Percentiles rank a stretch among this genome's conserved stretches.
These are phyloP conservation scores for Cucurbita ficifolia DNA, from an alignment of 306 rosid species.

Conservation along the genomic window DNA sequence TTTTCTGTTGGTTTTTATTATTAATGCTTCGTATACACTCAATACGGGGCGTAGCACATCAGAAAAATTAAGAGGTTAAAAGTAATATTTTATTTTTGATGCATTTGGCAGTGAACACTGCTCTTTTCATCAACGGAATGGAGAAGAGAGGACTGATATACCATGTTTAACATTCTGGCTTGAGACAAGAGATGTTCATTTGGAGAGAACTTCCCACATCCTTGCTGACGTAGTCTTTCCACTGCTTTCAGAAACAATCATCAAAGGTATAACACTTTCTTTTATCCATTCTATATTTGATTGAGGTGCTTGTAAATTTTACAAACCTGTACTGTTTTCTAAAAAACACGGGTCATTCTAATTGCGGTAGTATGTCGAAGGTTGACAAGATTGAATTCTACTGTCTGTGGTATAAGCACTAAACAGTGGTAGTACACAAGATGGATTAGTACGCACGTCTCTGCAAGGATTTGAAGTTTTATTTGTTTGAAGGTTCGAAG, in stretches of 20 bases:
- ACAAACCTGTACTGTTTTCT: background rate
- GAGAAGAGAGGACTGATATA: constrained; percentile 11
- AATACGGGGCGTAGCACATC: background rate
- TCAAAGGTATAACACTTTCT: constrained; percentile 50
- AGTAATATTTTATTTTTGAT: constrained; percentile 2
- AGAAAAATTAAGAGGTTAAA: background rate
- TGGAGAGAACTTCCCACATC: constrained; percentile 26
- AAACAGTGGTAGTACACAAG: background rate
- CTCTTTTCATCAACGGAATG: constrained; percentile 21
- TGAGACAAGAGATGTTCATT: constrained; percentile 14
- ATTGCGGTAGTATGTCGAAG: background rate
- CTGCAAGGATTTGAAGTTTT: background rate
- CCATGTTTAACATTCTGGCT: constrained; percentile 59
- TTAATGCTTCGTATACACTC: background rate
- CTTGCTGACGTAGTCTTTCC: constrained; percentile 54
- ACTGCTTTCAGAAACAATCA: constrained; percentile 43
- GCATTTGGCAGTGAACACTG: constrained; percentile 59
- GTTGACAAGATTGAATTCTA: background rate
- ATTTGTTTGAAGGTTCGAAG: background rate
- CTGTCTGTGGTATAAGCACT: background rate
- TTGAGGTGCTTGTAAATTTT: background rate
- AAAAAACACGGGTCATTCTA: background rate
- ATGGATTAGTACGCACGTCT: background rate
- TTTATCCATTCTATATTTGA: background rate
- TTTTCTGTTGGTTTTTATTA: background rate